Evolutionary conservation across 2,329 filamentous ascomycete species (phyloP), one percentile per base, ranked within the genome.

Genomic region (Tolypocladium sp.): DNA sequence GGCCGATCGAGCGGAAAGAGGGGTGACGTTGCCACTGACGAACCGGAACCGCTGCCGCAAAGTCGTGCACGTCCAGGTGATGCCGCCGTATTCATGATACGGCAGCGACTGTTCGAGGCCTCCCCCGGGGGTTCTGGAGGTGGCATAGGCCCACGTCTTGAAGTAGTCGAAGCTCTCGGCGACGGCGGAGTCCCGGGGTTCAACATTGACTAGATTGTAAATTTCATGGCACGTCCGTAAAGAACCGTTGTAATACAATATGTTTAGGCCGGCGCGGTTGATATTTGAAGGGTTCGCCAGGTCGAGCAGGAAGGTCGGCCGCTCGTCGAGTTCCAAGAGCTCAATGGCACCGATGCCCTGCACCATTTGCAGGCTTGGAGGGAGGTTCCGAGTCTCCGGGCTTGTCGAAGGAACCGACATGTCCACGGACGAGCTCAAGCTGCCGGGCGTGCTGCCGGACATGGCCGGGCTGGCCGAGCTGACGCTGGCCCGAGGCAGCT

Each of bases 221-320:
- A 88, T 69, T 0, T 76, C 73, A n/a, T 77, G 71, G 27, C 79
- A 82, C 0, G 81, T 79, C 56, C 85, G 83, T 57, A 93, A 74
- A 3, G 88, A 82, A 12, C 80, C 77, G 68, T 93, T 94, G 37
- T 82, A 81, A 69, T 89, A 92, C 0, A 90, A 65, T 9, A 90
- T 79, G 37, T 82, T 79, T 42, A 92, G 71, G 2, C 77, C 77
- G 0, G 80, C 79, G 1, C 79, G 75, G 27, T 73, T 75, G 54
- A 77, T 79, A 64, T 86, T 87, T n/a, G 74, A 70, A 1, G 77
- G 71, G 65, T 87, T 83, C 9, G 77, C 76, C 56, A 90, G 73
- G 66, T 93, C 89, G 40, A 93, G 77, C 49, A 93, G 81, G 66
- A 93, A 91, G 0, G 88, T 90, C 3, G 89, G 90, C 54, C 90